Conservation (phyloP, 1,284 basidiomycete species). For the Fomitopsis schrenkii region DNA sequence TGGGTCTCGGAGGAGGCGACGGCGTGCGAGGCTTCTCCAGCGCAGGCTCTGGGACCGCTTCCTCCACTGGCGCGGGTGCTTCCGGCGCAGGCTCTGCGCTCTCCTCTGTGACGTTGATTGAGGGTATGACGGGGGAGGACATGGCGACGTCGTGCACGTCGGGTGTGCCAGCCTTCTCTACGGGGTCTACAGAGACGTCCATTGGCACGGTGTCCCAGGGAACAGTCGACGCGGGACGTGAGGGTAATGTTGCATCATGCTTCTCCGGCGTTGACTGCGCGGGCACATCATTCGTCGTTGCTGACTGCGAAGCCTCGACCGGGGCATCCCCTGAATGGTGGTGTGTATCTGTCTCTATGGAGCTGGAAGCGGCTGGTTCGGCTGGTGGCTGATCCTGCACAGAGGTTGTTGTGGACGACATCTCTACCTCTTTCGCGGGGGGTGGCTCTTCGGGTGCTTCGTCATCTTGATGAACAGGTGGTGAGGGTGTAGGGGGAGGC, state of each 20-base stretch:
- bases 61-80: not conserved
- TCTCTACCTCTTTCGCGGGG: not conserved
- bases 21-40: not conserved
- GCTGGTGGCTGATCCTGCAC: not conserved
- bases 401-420: not conserved
- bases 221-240: not conserved
- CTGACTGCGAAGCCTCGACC: not conserved
- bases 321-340: not conserved
- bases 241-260: not conserved
- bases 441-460: not conserved
- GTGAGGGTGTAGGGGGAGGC: not conserved
- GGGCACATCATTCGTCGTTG: not conserved
- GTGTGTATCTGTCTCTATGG: not conserved
- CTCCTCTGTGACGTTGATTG: not conserved
- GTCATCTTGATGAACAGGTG: not conserved
- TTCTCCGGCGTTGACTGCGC: not conserved
- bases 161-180: not conserved
- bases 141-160: not conserved
- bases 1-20: slow-evolving; percentile 10
- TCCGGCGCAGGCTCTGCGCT: not conserved
- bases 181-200: not conserved
- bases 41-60: not conserved
- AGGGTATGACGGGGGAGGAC: not conserved
- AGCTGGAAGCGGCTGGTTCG: not conserved
- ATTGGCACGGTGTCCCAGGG: not conserved